Evolutionary conservation across 2,329 filamentous ascomycete genomes (phyloP), one percentile per base, ranked within the genome.

Genomic region (Colletotrichum nymphaeae): DNA sequence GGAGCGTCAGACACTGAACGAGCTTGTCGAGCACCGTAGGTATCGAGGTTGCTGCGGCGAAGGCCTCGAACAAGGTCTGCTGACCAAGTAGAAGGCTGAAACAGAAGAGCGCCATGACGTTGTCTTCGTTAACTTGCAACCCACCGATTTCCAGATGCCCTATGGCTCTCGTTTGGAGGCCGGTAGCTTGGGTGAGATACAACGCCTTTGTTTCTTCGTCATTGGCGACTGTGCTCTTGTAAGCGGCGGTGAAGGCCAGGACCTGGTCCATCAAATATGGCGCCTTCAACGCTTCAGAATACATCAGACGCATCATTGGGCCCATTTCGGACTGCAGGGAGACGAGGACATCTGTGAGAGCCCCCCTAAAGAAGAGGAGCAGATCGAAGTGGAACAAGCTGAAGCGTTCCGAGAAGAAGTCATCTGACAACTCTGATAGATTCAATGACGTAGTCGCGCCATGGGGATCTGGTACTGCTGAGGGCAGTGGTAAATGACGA

Each of bases 191-290:
- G 55, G 81, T 80, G 19, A 79, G 80, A 58, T 84, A 83, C 35
- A 75, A 73, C 12, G 3, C 78, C 76, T 11, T 77, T 76, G 0
- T 74, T 22, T 76, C 56, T 8, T 76, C 59, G 24, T 69, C 60
- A 1, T 32, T 16, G 4, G 78, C 77, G 2, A 80, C 73, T 4
- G 77, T 80, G 69, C 81, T 82, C 60, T 80, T 75, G 73, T 88
- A 85, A 1, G 85, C 79, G 3, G 86, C 85, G 11, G 85, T 80
- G 55, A 86, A 76, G 64, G 86, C 86, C 7, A 88, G 81, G 4
- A 87, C 56, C 74, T 87, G 81, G 64, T 88, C 85, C 73, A 88
- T 83, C 4, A 87, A 81, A 65, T 86, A 88, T 1, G 85, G 86
- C 2, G 80, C 79, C 37, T 78, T 76, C 14, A 72, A 22, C 3